Evolutionary conservation across 345 rosid species (phyloP).

Genomic region (Syzygium oleosum): DNA sequence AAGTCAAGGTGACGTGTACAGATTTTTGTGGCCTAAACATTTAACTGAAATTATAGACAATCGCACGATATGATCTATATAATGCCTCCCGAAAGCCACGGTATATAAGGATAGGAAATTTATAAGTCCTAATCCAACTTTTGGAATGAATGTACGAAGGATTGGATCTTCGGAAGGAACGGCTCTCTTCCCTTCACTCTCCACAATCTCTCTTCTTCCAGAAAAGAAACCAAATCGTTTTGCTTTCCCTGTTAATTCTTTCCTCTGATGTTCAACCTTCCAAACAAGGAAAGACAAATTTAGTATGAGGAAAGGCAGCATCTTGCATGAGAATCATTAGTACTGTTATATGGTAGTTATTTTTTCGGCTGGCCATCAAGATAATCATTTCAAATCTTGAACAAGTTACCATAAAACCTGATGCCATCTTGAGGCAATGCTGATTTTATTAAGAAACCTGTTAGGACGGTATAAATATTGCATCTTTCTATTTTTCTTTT

Average conservation of each 20-base stretch:
- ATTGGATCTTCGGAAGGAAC: not conserved
- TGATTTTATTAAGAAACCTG: not conserved
- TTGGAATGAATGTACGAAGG: not conserved
- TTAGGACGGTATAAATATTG: not conserved
- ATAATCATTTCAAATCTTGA: not conserved
- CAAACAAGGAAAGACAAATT: not conserved
- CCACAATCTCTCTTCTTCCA: not conserved
- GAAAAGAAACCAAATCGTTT: not conserved
- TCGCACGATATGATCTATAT: not conserved
- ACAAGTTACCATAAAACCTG: not conserved
- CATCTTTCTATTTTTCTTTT: not conserved
- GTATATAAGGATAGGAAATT: not conserved
- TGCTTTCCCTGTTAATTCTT: not conserved
- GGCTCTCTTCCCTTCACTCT: not conserved
- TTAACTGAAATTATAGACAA: not conserved
- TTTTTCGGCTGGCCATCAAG: not conserved
- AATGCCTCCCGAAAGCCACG: not conserved
- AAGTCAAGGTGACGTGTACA: not conserved
- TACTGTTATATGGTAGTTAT: not conserved
- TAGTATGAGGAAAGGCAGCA: not conserved
- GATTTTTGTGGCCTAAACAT: not conserved
- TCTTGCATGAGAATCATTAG: not conserved
- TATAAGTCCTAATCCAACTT: not conserved
- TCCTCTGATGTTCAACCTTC: not conserved
- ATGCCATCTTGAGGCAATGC: not conserved